A percentile compares a stretch with the other conserved stretches of the same genome.
phyloP scores from a whole-genome alignment of 2,329 filamentous ascomycete species.

The Monilinia laxa region DNA sequence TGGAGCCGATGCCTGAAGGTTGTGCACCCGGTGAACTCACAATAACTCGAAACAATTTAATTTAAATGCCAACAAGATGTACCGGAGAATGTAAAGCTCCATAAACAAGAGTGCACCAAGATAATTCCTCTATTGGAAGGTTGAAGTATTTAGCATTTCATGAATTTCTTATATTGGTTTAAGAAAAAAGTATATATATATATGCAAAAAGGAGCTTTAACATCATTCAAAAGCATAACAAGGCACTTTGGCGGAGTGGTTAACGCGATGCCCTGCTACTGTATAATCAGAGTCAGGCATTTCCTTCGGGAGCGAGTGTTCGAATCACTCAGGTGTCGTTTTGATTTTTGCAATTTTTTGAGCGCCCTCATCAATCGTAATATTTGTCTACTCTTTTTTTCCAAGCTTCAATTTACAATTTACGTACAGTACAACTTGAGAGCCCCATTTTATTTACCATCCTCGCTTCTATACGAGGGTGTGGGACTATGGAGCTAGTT shows the following conservation, averaged over 20 bases:
- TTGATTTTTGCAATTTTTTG: neutral
- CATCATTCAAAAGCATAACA: neutral
- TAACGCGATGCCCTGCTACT: conserved; percentile 22
- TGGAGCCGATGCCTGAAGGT: neutral
- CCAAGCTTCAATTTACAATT: too few species aligned
- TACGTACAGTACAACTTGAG: too few species aligned
- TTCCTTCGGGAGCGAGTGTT: conserved; percentile 21
- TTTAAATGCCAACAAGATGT: neutral
- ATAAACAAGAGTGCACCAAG: neutral
- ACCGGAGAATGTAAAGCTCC: neutral
- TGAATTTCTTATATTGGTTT: too few species aligned
- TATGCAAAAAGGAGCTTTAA: too few species aligned
- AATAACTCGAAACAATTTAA: neutral
- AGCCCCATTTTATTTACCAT: too few species aligned
- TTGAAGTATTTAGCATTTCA: too few species aligned
- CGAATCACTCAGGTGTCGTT: conserved; percentile 21
- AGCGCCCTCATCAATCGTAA: too few species aligned
- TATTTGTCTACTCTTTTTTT: too few species aligned
- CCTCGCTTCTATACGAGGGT: too few species aligned
- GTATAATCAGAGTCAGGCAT: conserved; percentile 13
- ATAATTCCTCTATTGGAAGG: too few species aligned
- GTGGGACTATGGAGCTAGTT: too few species aligned
- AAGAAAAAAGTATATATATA: too few species aligned
- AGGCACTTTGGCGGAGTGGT: conserved; percentile 22
- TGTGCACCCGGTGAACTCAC: neutral